Base-by-base conservation (phyloP, 306 rosid genomes). In the Pyrus communis region DNA sequence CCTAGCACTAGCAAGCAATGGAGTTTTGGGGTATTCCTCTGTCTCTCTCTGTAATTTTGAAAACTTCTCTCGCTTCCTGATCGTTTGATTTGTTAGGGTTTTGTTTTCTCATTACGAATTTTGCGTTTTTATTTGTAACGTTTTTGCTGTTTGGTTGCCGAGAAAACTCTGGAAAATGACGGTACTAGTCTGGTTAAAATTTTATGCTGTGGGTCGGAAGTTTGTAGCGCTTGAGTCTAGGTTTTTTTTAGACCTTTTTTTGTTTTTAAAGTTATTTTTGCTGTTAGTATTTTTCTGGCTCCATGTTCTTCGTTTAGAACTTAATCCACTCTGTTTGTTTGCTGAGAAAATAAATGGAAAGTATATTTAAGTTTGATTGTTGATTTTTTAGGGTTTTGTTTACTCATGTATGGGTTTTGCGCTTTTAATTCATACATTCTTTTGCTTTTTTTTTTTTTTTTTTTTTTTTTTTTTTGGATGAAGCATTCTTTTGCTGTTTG, bases 21-120 rank as follows among this genome's bases (percentile, higher is more conserved):
- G 82, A 75, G 88, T 88, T 84, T 70, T 88, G 92, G 89, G 92
- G 89, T 88, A 78, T 73, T 31, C 49, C 30, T 30, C 75, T 46
- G 17, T 62, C 35, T 55, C 31, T 77, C 54, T 30, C 27, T 67
- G 54, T 49, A 15, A 49, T 1, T 49, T 49, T 49, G 55, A 49
- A 49, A 49, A 17, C 55, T 27, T 65, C 3, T 49, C 35, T 55
- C 13, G 65, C 62, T 18, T 22, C 33, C 15, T 23, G 55, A 55
- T 73, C 42, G 4, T 51, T 15, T 60, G 17, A 15, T 23, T 58
- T 17, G 61, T 64, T 19, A 13, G 52, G 60, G 62, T 18, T 35
- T 25, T 40, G 25, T 40, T 59, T 74, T n/a, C 66, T 43, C 43
- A 18, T 15, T 31, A 19, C 17, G 27, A 9, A 10, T 33, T 19